Percentiles rank a stretch among this genome's conserved stretches.
phyloP scores from a whole-genome alignment of 495 filamentous ascomycete species.

The Thozetella sp. region DNA sequence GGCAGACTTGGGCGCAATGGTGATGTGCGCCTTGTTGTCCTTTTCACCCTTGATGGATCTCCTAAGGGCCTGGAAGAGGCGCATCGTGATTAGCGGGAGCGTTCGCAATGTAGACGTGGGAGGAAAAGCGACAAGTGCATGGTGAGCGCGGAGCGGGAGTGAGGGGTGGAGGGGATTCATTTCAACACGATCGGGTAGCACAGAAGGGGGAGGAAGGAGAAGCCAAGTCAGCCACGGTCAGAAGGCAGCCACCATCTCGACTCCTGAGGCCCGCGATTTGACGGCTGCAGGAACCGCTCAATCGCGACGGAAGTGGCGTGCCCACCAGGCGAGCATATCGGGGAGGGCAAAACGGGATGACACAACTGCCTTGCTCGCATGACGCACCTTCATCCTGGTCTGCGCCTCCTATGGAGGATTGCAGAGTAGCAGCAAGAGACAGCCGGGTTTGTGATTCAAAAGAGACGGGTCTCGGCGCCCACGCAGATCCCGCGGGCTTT shows the following conservation, averaged over 20 bases:
- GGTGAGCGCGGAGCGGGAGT: background rate
- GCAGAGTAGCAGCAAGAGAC: conserved; percentile 7
- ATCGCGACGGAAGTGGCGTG: background rate
- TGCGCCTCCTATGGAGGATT: conserved; percentile 16
- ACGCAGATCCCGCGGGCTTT: background rate
- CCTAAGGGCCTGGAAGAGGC: conserved; percentile 68
- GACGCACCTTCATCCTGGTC: conserved; percentile 52
- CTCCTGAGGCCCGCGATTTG: too few relatives aligned
- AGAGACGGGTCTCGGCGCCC: conserved; percentile 4
- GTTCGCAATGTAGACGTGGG: background rate
- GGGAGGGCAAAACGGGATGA: conserved; percentile 19
- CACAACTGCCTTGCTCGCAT: conserved; percentile 24
- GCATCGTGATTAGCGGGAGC: conserved; percentile 36
- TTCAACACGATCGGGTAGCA: background rate
- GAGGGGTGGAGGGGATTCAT: background rate
- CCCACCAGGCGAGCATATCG: conserved; percentile 10
- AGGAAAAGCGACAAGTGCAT: background rate
- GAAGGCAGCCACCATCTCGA: too few relatives aligned
- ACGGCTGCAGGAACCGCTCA: too few relatives aligned
- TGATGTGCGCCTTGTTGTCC: conserved; percentile 76
- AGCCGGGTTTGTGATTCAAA: conserved; percentile 6
- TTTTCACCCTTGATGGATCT: conserved; percentile 89
- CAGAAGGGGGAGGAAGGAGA: background rate
- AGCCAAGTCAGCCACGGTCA: too few relatives aligned
- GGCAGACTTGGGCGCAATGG: conserved; percentile 90